Conservation (phyloP, 441 rosid species). For the Syzygium malaccense region DNA sequence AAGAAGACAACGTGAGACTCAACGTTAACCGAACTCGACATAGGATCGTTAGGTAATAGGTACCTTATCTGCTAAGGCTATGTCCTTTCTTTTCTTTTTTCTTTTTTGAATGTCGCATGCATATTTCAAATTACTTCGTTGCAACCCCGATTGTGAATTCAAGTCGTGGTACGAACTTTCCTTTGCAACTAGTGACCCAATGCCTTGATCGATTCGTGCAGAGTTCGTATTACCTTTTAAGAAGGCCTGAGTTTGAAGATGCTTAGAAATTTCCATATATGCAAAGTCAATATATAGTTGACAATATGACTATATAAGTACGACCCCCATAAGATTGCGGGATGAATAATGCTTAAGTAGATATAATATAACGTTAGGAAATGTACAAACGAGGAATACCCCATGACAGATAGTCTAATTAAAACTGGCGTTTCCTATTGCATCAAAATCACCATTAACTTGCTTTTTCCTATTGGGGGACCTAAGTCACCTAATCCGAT, state of each 20-base stretch:
- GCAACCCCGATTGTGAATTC: background rate
- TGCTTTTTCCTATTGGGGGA: background rate
- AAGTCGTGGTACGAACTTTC: accelerated
- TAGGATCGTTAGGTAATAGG: background rate
- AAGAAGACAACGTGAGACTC: background rate
- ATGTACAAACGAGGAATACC: background rate
- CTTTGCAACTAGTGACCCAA: accelerated
- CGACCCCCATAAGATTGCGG: background rate
- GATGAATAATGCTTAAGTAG: background rate
- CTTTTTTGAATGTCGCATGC: background rate
- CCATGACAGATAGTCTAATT: background rate
- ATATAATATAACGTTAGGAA: background rate
- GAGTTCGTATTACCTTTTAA: background rate
- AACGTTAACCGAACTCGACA: background rate
- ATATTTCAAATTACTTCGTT: background rate
- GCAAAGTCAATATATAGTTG: background rate
- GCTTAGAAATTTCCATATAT: background rate
- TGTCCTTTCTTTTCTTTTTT: background rate
- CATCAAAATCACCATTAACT: background rate
- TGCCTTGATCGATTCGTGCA: background rate
- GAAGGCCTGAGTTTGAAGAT: background rate
- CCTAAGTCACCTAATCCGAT: background rate
- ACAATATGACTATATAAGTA: background rate
- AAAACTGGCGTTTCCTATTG: background rate
- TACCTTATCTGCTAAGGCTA: background rate